Evolutionary conservation across 495 filamentous ascomycete species (phyloP).

Genomic region (Hamigera avellanea): DNA sequence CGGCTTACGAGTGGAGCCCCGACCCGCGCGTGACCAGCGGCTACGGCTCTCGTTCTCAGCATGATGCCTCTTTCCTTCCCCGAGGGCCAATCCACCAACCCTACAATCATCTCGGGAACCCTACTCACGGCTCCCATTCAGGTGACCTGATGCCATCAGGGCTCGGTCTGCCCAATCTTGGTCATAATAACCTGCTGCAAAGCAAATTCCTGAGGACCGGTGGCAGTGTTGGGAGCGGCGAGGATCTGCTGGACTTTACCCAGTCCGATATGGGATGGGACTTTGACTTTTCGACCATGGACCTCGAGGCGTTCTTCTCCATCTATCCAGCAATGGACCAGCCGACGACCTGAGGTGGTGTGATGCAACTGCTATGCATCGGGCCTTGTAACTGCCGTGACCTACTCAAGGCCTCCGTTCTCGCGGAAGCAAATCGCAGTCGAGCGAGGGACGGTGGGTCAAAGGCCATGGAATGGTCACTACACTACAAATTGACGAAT

Average conservation of each 20-base stretch:
- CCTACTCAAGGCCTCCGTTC: background rate
- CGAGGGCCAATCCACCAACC: background rate
- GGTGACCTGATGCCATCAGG: background rate
- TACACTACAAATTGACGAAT: too few species aligned
- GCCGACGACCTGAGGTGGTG: slow-evolving; percentile 1
- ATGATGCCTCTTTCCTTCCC: background rate
- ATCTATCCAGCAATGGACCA: slow-evolving; percentile 13
- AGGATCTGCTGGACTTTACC: slow-evolving; percentile 30
- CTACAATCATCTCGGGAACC: background rate
- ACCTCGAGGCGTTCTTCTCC: slow-evolving; percentile 31
- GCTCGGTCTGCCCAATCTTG: background rate
- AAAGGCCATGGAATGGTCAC: too few species aligned
- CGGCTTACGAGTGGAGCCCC: slow-evolving; percentile 28
- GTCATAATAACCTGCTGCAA: slow-evolving; percentile 2
- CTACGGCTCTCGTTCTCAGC: background rate
- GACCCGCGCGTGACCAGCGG: background rate
- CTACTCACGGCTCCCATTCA: background rate
- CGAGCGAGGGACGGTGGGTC: too few species aligned
- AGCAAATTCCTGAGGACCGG: slow-evolving; percentile 14
- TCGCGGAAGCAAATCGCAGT: background rate
- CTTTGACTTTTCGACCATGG: slow-evolving; percentile 36
- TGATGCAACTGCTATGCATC: background rate
- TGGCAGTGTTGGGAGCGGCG: slow-evolving; percentile 16
- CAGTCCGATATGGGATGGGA: slow-evolving; percentile 35
- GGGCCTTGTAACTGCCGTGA: background rate